Conservation (phyloP, 306 rosid species). For the Vigna unguiculata region DNA sequence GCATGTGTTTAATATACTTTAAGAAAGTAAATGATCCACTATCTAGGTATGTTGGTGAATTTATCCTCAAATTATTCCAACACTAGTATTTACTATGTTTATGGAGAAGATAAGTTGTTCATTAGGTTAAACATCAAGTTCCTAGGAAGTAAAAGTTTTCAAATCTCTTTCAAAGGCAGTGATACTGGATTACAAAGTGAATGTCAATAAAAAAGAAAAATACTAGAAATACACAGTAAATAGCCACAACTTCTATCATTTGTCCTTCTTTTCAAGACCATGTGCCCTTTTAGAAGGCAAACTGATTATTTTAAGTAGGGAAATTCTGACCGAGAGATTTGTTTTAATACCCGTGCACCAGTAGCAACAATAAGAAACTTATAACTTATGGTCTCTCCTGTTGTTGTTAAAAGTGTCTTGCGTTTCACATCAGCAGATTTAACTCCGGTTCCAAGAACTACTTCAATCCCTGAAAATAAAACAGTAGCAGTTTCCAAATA, state of each 20-base stretch:
- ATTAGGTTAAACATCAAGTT: constrained; percentile 9
- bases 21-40: constrained; percentile 10
- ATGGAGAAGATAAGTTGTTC: constrained; percentile 14
- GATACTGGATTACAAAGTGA: constrained; percentile 2
- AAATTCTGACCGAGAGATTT: constrained; percentile 46
- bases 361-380: constrained; percentile 91
- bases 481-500: constrained; percentile 12
- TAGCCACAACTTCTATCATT: constrained; percentile 10
- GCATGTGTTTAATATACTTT: constrained; percentile 31
- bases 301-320: constrained; percentile 25
- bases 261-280: constrained; percentile 12
- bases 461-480: constrained; percentile 72
- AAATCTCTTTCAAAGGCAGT: constrained; percentile 13
- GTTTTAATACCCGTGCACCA: constrained; percentile 98
- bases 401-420: constrained; percentile 78
- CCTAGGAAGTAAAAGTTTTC: constrained; percentile 16
- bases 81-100: constrained; percentile 19
- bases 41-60: constrained; percentile 14
- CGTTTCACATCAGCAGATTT: constrained; percentile 96
- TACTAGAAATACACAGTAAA: constrained; percentile 9
- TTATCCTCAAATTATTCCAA: constrained; percentile 22
- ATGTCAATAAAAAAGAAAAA: neutral
- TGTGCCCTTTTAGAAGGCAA: constrained; percentile 6
- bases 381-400: constrained; percentile 99
- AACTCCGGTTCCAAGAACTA: constrained; percentile 94